Percentiles rank a stretch among this genome's conserved stretches.
Evolutionary conservation across 2,329 filamentous ascomycete species (phyloP).

Genomic region (Trichoderma semiorbis): DNA sequence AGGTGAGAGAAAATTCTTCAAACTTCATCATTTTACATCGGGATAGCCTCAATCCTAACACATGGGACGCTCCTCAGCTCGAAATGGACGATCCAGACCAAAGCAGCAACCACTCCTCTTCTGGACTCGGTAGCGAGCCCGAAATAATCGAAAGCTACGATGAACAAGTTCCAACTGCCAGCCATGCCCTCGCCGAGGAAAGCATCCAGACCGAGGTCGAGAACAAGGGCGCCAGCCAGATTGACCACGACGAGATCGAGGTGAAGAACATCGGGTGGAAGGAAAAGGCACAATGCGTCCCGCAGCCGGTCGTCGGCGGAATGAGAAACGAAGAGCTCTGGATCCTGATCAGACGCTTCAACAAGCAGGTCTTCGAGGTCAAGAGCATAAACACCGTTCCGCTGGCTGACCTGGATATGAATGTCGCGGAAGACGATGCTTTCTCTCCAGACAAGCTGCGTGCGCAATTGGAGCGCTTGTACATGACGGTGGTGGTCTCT

Average conservation of each 20-base stretch:
- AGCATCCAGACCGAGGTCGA: constrained; percentile 29
- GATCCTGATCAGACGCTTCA: constrained; percentile 68
- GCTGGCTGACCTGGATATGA: constrained; percentile 71
- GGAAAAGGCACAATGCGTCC: constrained; percentile 52
- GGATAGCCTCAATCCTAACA: not conserved
- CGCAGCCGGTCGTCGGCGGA: constrained; percentile 61
- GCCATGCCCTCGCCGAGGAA: constrained; percentile 37
- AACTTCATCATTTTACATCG: not conserved
- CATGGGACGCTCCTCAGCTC: not conserved
- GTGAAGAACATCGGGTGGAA: constrained; percentile 70
- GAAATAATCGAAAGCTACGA: constrained; percentile 28
- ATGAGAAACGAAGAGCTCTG: constrained; percentile 71
- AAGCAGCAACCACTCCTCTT: constrained; percentile 17
- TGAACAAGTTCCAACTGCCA: constrained; percentile 33
- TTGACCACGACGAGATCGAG: constrained; percentile 48
- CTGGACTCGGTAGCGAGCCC: constrained; percentile 26
- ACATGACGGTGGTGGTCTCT: constrained; percentile 72
- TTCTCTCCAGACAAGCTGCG: constrained; percentile 82
- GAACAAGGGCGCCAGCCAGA: constrained; percentile 44
- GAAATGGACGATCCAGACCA: not conserved
- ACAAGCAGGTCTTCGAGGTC: constrained; percentile 67
- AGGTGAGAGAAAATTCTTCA: not conserved
- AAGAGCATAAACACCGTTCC: constrained; percentile 54
- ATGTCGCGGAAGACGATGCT: constrained; percentile 77
- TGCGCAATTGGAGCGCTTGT: constrained; percentile 72